phyloP scores from a whole-genome alignment of 73 alveolate species.

The Durusdinium trenchii region DNA sequence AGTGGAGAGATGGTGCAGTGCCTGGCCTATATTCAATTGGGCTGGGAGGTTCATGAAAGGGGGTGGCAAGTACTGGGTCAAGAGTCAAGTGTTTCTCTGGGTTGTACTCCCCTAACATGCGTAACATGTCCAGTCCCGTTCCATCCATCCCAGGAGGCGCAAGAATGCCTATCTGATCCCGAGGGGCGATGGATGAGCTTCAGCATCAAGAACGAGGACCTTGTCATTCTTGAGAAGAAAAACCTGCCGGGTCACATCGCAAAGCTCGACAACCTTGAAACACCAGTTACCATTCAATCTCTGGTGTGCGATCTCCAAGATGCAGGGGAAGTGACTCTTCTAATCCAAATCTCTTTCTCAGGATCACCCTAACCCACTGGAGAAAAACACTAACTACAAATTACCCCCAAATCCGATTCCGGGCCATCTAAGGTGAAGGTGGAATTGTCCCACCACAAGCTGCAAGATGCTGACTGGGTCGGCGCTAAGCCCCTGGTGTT shows the following conservation, averaged over 20 bases:
- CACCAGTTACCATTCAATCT: not conserved
- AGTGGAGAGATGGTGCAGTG: not conserved
- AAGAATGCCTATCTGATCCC: not conserved
- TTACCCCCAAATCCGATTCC: too few relatives aligned
- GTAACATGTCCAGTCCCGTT: not conserved
- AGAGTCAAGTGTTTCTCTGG: conserved; percentile 9
- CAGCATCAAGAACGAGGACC: not conserved
- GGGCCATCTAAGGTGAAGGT: not conserved
- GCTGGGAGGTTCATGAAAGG: too few relatives aligned
- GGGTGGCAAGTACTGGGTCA: too few relatives aligned
- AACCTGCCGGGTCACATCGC: not conserved
- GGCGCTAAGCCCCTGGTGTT: not conserved
- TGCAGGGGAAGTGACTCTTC: conserved; percentile 10
- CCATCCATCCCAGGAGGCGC: conserved; percentile 2
- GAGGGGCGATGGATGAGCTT: conserved; percentile 33
- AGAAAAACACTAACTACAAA: too few relatives aligned
- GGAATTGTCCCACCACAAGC: conserved; percentile 2
- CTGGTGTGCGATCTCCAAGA: not conserved
- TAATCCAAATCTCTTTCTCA: too few relatives aligned
- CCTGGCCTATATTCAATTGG: not conserved
- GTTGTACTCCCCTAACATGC: too few relatives aligned
- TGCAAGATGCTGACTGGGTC: not conserved
- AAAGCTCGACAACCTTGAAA: not conserved
- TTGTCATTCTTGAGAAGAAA: not conserved
- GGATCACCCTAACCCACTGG: too few relatives aligned